Percentiles rank a stretch among this genome's conserved stretches.
Conservation (phyloP, 192 early-diverging fungal genomes). For the Spizellomyces punctatus region DNA sequence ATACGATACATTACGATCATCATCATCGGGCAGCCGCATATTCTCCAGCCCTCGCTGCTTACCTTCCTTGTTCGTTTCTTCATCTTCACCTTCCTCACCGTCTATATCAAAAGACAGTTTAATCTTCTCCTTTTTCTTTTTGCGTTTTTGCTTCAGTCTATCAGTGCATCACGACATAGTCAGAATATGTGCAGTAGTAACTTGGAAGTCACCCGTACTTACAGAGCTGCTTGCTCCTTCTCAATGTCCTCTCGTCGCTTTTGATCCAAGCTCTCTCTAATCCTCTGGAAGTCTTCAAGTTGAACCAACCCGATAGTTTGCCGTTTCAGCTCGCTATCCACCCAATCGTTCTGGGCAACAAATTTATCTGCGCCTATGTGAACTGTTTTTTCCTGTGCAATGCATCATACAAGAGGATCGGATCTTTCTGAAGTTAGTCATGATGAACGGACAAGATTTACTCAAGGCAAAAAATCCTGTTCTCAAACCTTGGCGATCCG, state of each 20-base stretch:
- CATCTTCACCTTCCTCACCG: conserved; percentile 40
- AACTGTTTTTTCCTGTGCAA: conserved; percentile 65
- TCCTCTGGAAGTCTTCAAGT: conserved; percentile 87
- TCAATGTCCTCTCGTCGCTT: conserved; percentile 70
- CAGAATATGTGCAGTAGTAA: no score
- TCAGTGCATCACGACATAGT: not conserved
- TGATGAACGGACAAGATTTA: not conserved
- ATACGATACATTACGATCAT: conserved; percentile 6
- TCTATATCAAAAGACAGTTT: conserved; percentile 77
- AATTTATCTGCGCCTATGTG: conserved; percentile 75
- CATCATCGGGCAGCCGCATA: conserved; percentile 14
- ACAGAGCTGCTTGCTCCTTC: conserved; percentile 38
- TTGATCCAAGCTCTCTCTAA: conserved; percentile 74
- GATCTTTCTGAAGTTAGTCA: not conserved
- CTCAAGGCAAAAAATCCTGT: not conserved
- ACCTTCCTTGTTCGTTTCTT: not conserved
- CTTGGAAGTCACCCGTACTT: not conserved
- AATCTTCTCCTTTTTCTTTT: conserved; percentile 59
- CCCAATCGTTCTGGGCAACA: conserved; percentile 70
- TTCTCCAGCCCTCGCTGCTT: no score
- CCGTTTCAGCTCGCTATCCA: conserved; percentile 84
- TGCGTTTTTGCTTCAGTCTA: conserved; percentile 62
- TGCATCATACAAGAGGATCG: not conserved
- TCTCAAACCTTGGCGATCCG: conserved; percentile 64
- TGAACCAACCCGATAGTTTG: conserved; percentile 88